Conservation (phyloP, 768 basidiomycete species). For the Trametes gibbosa region DNA sequence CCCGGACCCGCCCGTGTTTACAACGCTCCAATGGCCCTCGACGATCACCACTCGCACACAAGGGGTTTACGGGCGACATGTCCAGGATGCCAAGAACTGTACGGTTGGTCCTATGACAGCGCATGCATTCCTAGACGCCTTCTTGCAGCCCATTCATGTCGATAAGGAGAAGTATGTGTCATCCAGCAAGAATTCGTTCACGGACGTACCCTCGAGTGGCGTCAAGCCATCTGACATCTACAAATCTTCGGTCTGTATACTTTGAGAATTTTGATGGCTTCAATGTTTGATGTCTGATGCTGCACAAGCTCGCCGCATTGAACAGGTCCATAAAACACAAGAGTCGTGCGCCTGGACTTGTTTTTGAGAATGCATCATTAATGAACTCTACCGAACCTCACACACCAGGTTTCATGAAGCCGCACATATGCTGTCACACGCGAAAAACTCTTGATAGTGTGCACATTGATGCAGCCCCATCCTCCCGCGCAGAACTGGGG, state of each 20-base stretch:
- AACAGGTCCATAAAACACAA: background rate
- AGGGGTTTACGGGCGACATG: background rate
- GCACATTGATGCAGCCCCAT: background rate
- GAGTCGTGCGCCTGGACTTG: background rate
- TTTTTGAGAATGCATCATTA: background rate
- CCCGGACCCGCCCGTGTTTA: no score
- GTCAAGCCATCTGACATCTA: background rate
- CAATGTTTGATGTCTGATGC: background rate
- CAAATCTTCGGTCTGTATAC: background rate
- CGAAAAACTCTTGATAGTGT: background rate
- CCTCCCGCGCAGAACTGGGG: background rate
- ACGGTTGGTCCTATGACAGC: slow-evolving; percentile 8
- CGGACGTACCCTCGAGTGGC: background rate
- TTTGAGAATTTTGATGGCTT: no score
- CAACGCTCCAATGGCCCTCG: background rate
- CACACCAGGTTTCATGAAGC: background rate
- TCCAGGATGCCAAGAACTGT: background rate
- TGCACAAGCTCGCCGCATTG: background rate
- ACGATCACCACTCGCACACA: background rate
- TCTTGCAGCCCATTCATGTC: background rate
- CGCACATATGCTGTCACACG: background rate
- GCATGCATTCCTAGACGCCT: background rate
- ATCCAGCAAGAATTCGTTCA: background rate
- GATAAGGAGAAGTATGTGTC: background rate
- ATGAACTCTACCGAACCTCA: background rate